Conservation (phyloP, 2,329 filamentous ascomycete genomes). For the Phaeosphaeriaceae sp. region DNA sequence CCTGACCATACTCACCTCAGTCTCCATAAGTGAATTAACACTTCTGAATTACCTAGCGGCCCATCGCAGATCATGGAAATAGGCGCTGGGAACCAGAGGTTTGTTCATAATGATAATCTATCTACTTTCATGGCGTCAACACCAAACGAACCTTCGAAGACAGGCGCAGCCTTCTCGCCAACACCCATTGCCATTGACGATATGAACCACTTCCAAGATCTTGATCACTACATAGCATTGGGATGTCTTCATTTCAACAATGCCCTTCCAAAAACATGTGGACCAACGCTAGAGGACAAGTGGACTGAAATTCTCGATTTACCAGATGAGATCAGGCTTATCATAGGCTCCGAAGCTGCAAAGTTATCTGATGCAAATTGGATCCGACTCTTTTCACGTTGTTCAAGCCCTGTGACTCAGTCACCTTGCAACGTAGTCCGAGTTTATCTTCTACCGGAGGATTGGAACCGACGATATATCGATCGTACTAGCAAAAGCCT, state of each 20-base stretch:
- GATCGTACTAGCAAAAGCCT: constrained; percentile 57
- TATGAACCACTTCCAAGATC: constrained; percentile 18
- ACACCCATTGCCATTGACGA: neutral
- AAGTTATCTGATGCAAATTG: constrained; percentile 42
- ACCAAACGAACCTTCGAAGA: no score
- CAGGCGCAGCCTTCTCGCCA: no score
- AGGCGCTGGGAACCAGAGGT: no score
- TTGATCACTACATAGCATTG: constrained; percentile 43
- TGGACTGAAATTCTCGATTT: constrained; percentile 39
- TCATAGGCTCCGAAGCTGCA: constrained; percentile 33
- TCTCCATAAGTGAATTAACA: no score
- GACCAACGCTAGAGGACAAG: neutral
- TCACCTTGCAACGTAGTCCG: constrained; percentile 49
- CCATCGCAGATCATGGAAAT: no score
- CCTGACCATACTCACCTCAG: neutral
- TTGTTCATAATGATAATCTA: no score
- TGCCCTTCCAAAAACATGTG: neutral
- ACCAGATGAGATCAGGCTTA: constrained; percentile 24
- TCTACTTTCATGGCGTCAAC: neutral
- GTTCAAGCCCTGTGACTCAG: neutral
- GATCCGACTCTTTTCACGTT: constrained; percentile 40
- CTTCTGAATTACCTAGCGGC: neutral
- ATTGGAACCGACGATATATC: constrained; percentile 63
- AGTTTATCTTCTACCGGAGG: constrained; percentile 70
- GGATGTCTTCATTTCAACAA: constrained; percentile 40